These are phyloP conservation scores for Athelia sp. DNA, from an alignment of 1,284 basidiomycete species.

Conservation along the genomic window DNA sequence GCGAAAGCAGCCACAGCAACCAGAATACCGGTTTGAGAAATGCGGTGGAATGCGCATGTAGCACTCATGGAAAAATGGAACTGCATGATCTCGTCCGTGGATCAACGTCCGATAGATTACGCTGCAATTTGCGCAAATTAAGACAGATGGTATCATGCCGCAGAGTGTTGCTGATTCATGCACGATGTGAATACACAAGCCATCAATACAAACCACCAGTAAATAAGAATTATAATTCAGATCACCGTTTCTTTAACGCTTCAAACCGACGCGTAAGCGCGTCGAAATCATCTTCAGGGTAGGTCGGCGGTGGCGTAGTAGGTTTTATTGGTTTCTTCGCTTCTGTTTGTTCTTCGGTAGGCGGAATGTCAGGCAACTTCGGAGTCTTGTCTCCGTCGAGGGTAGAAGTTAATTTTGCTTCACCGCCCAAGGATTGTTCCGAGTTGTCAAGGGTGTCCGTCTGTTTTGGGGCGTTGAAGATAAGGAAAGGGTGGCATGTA, in stretches of 20 bases:
- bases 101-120: no score
- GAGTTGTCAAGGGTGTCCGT: slow-evolving; percentile 3
- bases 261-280: slow-evolving; percentile 70
- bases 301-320: slow-evolving; percentile 16
- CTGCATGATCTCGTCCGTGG: no score
- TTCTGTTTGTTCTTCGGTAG: slow-evolving; percentile 33
- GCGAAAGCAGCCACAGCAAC: no score
- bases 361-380: slow-evolving; percentile 43
- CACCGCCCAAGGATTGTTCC: slow-evolving; percentile 24
- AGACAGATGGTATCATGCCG: no score
- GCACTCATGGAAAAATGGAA: no score
- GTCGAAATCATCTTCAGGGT: slow-evolving; percentile 66
- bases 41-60: no score
- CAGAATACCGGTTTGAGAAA: no score
- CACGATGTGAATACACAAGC: no score
- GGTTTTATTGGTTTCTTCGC: slow-evolving; percentile 18
- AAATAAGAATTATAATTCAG: not conserved
- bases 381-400: slow-evolving; percentile 25
- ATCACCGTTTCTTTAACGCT: slow-evolving; percentile 71
- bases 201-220: no score
- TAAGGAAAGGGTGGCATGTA: slow-evolving; percentile 1
- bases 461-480: not conserved
- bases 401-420: not conserved
- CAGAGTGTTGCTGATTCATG: no score
- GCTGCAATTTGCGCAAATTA: no score